A percentile compares a stretch with the other conserved stretches of the same genome.
These are phyloP conservation scores for Retiboletus fuscus DNA, from an alignment of 1,284 basidiomycete species.

Conservation along the genomic window DNA sequence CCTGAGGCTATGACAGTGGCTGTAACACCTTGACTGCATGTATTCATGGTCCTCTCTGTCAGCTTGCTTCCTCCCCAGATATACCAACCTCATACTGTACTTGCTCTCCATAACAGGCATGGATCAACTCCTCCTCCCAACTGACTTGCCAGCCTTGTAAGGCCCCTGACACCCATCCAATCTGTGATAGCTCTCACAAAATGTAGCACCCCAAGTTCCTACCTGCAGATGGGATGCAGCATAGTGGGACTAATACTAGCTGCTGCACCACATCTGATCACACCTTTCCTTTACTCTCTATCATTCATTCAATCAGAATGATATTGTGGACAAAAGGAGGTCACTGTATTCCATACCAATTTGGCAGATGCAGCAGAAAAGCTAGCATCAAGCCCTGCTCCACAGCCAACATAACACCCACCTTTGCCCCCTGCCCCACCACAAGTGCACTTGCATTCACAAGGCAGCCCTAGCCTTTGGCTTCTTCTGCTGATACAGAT, in stretches of 20 bases:
- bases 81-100: conserved; percentile 50
- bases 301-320: conserved; percentile 44
- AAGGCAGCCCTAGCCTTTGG: conserved; percentile 63
- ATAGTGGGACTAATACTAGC: conserved; percentile 72
- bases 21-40: conserved; percentile 61
- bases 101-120: conserved; percentile 54
- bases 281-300: conserved; percentile 60
- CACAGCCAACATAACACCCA: conserved; percentile 53
- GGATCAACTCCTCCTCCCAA: conserved; percentile 62
- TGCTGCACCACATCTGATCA: conserved; percentile 64
- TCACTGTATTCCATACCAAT: conserved; percentile 48
- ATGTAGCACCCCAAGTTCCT: conserved; percentile 48
- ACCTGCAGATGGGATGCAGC: conserved; percentile 71
- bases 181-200: conserved; percentile 46
- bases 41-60: conserved; percentile 52
- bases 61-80: conserved; percentile 41
- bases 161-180: conserved; percentile 69
- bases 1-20: too few relatives aligned
- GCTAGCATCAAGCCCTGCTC: conserved; percentile 50
- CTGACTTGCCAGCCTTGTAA: conserved; percentile 67
- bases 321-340: conserved; percentile 33
- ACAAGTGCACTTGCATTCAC: conserved; percentile 62
- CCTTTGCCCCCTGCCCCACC: conserved; percentile 61
- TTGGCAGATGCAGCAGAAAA: conserved; percentile 65
- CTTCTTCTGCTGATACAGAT: conserved; percentile 20